These are phyloP conservation scores for Hibiscus tridactylites DNA, from an alignment of 345 rosid species.

Conservation along the genomic window DNA sequence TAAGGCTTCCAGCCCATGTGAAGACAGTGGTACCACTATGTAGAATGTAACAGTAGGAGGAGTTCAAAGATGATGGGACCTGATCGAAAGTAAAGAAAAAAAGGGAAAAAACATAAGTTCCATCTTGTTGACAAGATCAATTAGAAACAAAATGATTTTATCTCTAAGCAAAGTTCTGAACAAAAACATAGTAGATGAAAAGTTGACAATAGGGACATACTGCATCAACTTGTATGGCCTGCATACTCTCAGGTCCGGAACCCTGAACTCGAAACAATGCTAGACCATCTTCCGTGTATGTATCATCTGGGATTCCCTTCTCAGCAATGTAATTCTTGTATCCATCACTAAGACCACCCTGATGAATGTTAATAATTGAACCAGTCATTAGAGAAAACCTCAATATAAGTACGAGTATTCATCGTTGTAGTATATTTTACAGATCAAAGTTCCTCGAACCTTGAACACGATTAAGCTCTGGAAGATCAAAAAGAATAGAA, in stretches of 20 bases:
- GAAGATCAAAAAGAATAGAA: conserved; percentile 80
- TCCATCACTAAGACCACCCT: conserved; percentile 92
- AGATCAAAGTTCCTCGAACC: conserved; percentile 41
- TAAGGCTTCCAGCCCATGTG: conserved; percentile 88
- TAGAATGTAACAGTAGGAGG: conserved; percentile 86
- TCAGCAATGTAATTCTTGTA: conserved; percentile 69
- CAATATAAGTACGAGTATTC: background rate
- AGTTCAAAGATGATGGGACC: conserved; percentile 84
- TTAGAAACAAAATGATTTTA: too few relatives aligned
- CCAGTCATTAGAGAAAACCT: conserved; percentile 4
- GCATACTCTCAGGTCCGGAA: conserved; percentile 98
- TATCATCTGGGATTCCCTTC: conserved; percentile 70
- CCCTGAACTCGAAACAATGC: conserved; percentile 92
- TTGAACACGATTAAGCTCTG: conserved; percentile 85
- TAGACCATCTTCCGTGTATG: conserved; percentile 65
- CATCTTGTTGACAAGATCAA: background rate
- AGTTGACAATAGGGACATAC: conserved; percentile 37
- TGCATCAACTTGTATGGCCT: conserved; percentile 92
- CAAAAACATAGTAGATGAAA: background rate
- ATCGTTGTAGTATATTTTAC: background rate
- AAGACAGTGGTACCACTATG: conserved; percentile 69
- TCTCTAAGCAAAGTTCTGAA: background rate
- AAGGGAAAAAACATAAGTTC: background rate
- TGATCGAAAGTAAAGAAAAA: conserved; percentile 23
- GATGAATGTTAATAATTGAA: conserved; percentile 18